Conservation (phyloP, 495 filamentous ascomycete genomes). For the Rhypophila decipiens region DNA sequence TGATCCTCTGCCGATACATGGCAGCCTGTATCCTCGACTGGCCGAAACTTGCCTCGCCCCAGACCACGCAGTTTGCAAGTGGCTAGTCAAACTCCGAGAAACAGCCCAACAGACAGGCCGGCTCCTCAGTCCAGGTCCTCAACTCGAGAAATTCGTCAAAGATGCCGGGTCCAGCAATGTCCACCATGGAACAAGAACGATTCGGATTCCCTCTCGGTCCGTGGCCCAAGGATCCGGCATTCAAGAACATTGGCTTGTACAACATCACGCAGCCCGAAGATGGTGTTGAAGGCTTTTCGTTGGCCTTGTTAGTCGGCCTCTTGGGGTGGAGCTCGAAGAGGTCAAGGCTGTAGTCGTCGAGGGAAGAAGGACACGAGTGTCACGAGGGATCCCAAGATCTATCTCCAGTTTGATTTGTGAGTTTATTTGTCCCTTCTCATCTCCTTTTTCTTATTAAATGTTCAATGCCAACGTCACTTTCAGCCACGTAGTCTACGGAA, state of each 20-base stretch:
- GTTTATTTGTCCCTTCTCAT: no score
- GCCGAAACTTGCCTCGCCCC: slow-evolving; percentile 46
- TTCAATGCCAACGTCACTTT: no score
- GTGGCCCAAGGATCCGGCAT: slow-evolving; percentile 47
- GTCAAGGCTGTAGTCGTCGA: no score
- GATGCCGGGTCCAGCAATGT: slow-evolving; percentile 51
- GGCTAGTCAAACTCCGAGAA: slow-evolving; percentile 32
- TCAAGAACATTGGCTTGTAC: slow-evolving; percentile 43
- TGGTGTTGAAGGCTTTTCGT: slow-evolving; percentile 34
- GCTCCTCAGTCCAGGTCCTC: slow-evolving; percentile 18
- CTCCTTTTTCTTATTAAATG: no score
- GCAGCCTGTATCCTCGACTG: slow-evolving; percentile 54
- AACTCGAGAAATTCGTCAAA: slow-evolving; percentile 35
- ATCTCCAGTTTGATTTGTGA: no score
- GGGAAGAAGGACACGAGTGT: no score
- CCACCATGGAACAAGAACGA: slow-evolving; percentile 29
- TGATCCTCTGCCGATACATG: slow-evolving; percentile 55
- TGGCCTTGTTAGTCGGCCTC: slow-evolving; percentile 44
- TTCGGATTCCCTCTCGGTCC: slow-evolving; percentile 51
- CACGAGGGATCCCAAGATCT: no score
- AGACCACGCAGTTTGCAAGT: slow-evolving; percentile 16
- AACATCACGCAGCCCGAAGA: slow-evolving; percentile 31
- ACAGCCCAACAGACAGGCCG: slow-evolving; percentile 24
- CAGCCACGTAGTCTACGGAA: no score
- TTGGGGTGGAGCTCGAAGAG: slow-evolving; percentile 52